Evolutionary conservation across 495 filamentous ascomycete species (phyloP).

Genomic region (Aspergillus olivimuriae): DNA sequence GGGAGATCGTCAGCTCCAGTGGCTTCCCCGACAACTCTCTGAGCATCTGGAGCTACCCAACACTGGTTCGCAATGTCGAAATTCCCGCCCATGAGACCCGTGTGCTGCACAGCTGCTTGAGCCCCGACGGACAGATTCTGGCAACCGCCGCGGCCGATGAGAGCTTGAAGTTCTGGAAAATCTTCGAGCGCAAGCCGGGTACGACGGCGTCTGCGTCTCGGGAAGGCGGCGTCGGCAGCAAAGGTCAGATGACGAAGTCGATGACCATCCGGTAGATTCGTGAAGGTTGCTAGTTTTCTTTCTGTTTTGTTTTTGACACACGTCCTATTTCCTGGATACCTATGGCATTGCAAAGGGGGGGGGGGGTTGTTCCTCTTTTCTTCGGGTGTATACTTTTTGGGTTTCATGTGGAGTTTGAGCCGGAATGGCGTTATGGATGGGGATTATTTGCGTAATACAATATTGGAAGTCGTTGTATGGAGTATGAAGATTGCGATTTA

Average conservation of each 20-base stretch:
- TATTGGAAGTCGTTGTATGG: conserved; percentile 4
- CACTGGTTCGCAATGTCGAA: conserved; percentile 91
- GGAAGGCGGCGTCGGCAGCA: conserved; percentile 52
- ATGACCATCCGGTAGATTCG: conserved; percentile 87
- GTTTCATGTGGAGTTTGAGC: neutral
- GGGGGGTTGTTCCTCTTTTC: neutral
- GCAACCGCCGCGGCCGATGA: conserved; percentile 95
- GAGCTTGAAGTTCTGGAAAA: conserved; percentile 99
- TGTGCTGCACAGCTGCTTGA: conserved; percentile 89
- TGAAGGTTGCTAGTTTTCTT: conserved; percentile 16
- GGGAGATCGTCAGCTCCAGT: conserved; percentile 93
- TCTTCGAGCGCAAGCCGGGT: conserved; percentile 96
- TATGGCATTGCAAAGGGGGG: no score
- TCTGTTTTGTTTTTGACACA: conserved; percentile 17
- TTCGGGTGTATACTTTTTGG: neutral
- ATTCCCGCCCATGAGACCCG: conserved; percentile 98
- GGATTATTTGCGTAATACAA: neutral
- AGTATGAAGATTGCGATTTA: no score
- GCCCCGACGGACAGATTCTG: conserved; percentile 94
- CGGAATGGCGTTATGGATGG: neutral
- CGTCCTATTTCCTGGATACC: no score
- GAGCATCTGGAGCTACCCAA: conserved; percentile 98
- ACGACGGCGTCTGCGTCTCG: conserved; percentile 48
- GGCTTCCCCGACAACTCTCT: conserved; percentile 98
- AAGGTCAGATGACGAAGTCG: conserved; percentile 78